A percentile compares a stretch with the other conserved stretches of the same genome.
Conservation (phyloP, 441 rosid genomes). For the Erysimum cheiri region DNA sequence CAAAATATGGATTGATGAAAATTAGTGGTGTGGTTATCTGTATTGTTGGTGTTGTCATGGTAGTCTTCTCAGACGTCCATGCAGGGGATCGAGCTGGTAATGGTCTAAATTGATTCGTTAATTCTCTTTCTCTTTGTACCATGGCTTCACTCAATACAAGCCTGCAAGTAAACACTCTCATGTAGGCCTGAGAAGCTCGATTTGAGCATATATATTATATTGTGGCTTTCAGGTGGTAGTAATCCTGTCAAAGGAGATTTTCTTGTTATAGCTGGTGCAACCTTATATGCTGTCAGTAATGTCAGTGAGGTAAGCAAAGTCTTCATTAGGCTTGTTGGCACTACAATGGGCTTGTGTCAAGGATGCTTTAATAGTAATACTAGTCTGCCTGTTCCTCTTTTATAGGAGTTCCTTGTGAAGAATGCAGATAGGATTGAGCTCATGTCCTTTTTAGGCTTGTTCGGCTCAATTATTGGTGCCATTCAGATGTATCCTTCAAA, state of each 20-base stretch:
- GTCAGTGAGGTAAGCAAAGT: conserved; percentile 75
- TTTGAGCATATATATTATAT: not conserved
- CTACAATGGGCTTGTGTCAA: no score
- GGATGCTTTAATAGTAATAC: not conserved
- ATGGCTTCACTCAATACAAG: not conserved
- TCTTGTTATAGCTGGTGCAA: conserved; percentile 86
- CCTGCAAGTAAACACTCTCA: not conserved
- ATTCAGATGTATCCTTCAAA: conserved; percentile 88
- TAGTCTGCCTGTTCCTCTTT: not conserved
- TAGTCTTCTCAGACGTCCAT: conserved; percentile 95
- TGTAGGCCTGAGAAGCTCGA: not conserved
- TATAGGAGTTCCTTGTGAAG: conserved; percentile 93
- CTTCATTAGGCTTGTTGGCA: no score
- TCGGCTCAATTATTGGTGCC: conserved; percentile 84
- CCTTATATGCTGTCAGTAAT: conserved; percentile 81
- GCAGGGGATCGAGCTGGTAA: conserved; percentile 77
- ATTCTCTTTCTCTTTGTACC: not conserved
- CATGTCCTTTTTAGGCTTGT: conserved; percentile 79
- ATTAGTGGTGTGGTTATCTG: conserved; percentile 79
- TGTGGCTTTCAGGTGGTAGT: conserved; percentile 64
- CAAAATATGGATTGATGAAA: conserved; percentile 81
- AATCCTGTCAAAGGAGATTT: conserved; percentile 79
- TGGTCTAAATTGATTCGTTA: conserved; percentile 11
- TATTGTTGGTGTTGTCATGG: conserved; percentile 76
- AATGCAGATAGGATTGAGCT: conserved; percentile 82